Evolutionary conservation across 768 basidiomycete genomes (phyloP).

Genomic region (Kwoniella europaea): DNA sequence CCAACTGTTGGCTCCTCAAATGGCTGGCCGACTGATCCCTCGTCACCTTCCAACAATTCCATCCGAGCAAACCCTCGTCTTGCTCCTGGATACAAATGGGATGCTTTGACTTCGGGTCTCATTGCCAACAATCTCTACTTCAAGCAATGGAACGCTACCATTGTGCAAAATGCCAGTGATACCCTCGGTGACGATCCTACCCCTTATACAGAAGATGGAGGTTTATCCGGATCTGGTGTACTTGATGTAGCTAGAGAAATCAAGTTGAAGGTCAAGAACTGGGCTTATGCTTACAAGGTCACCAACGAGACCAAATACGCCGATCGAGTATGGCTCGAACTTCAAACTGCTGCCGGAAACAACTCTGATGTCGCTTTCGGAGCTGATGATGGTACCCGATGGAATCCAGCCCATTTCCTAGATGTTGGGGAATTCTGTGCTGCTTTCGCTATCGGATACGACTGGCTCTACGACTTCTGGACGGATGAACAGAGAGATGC

Average conservation of each 20-base stretch:
- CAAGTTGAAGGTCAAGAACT: conserved; percentile 90
- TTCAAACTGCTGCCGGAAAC: conserved; percentile 78
- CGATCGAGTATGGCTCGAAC: conserved; percentile 80
- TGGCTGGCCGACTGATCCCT: conserved; percentile 81
- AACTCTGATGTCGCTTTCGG: conserved; percentile 69
- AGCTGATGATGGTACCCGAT: conserved; percentile 65
- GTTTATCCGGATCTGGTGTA: conserved; percentile 72
- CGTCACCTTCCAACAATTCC: conserved; percentile 70
- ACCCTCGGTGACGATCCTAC: conserved; percentile 64
- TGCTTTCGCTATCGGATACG: conserved; percentile 90
- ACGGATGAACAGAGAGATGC: conserved; percentile 70
- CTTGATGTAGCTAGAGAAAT: conserved; percentile 86
- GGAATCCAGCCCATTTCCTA: conserved; percentile 91
- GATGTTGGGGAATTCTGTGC: conserved; percentile 80
- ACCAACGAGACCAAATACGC: conserved; percentile 91
- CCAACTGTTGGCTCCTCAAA: conserved; percentile 62
- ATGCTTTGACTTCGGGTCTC: conserved; percentile 69
- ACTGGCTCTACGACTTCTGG: conserved; percentile 92
- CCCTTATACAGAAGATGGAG: conserved; percentile 79
- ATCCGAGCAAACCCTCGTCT: conserved; percentile 83
- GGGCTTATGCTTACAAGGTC: conserved; percentile 86
- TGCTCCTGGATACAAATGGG: conserved; percentile 91
- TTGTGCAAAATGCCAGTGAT: conserved; percentile 77
- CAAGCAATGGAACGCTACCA: conserved; percentile 83
- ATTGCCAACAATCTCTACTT: conserved; percentile 86